Evolutionary conservation across 257 asterid genomes (phyloP), one percentile per base, ranked within the genome.

Genomic region (Nicotiana otophora): DNA sequence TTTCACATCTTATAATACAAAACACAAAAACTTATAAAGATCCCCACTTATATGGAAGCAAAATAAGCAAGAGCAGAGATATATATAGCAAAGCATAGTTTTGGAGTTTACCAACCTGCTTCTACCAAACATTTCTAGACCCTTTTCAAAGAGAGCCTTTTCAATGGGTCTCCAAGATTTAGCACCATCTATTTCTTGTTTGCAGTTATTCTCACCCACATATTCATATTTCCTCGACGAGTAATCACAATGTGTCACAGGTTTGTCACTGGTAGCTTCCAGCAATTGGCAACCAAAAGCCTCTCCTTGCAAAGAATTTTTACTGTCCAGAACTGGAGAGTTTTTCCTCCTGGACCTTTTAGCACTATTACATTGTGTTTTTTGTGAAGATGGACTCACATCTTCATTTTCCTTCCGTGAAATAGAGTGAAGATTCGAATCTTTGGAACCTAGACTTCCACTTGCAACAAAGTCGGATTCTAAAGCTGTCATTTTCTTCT

Each of bases 71-170:
- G 23, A 79, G 57, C 82, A 61, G 16, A 26, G 48, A 60, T 62
- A 46, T 36, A 60, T 62, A 46, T 36, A 83, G 82, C 53, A 84
- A 65, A 90, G 28, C 81, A 58, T 30, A 82, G 80, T 79, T 69
- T 70, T 83, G 78, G 51, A 78, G 83, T 70, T 78, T 5, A 82
- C 90, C 81, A 78, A 96, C 99, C 99, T 94, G 97, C 89, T 93
- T 82, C 87, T 88, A 61, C 97, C 98, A 88, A 94, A 96, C 63
- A 96, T 94, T 89, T 88, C 94, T 66, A 94, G 61, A 55, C 99
- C 99, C 92, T 94, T 93, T 69, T 96, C 99, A 88, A 89, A 96
- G 39, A 96, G 92, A 78, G 97, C 92, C 88, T 91, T 94, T 80
- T 96, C 99, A 86, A 94, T 88, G 58, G 98, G 94, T 87, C 87